Evolutionary conservation across 2,329 filamentous ascomycete genomes (phyloP), one percentile per base, ranked within the genome.

Genomic region (Aspergillus ochraceus): DNA sequence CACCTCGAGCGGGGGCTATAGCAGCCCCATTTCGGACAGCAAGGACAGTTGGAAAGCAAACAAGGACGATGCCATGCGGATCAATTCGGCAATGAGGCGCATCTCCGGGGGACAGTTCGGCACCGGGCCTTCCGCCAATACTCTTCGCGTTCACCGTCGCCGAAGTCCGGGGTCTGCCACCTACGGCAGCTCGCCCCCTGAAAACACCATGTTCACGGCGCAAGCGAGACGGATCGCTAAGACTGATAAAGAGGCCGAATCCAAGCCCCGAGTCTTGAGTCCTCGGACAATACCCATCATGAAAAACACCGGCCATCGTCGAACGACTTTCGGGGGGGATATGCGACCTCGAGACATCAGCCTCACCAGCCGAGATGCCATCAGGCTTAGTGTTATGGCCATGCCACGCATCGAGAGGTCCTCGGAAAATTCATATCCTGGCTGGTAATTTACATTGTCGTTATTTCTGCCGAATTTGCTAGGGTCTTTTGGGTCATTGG

Each of bases 161-260:
- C 82, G 86, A 60, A 86, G 84, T 63, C 86, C 84, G 6, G 83
- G 81, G 11, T 75, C 77, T 20, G 76, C 77, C 52, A 74, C 76
- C 5, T 74, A 80, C 20, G 74, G 79, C 57, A 84, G 82, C 56
- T 84, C 86, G 14, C 84, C 85, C 1, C 83, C 79, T 55, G 84
- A 86, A 64, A 84, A 83, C 59, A 77, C 78, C 8, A 80, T 88
- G 73, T 89, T 90, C 73, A 88, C 86, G 0, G 85, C 87, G 57
- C 87, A 89, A 62, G 87, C 88, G 26, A 80, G 88, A 49, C 81
- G 88, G 14, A 89, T 90, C 85, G 84, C 87, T 45, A 86, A 84
- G 69, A 83, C 80, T 52, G 83, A 87, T 32, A 85, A 84, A 65
- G 84, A 85, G 47, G 78, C 80, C 52, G 82, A 84, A 19, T 80